These are phyloP conservation scores for Bipolaris zeicola DNA, from an alignment of 2,329 filamentous ascomycete genomes.

Conservation along the genomic window DNA sequence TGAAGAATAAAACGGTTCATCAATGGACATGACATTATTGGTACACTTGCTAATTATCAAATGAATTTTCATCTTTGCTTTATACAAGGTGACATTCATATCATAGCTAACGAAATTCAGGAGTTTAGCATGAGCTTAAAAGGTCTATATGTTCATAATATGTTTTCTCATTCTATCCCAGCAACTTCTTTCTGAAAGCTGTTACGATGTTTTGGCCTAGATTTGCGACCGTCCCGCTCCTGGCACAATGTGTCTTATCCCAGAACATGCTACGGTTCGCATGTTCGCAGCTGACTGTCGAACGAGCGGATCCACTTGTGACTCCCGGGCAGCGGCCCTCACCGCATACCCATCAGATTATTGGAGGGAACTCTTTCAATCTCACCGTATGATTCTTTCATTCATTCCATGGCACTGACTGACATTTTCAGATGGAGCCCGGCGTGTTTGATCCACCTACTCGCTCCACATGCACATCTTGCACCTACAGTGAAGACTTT, in stretches of 20 bases:
- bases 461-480: conserved; percentile 39
- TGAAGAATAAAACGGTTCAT: not conserved
- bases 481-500: conserved; percentile 40
- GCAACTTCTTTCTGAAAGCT: not conserved
- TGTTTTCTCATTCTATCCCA: not conserved
- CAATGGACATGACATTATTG: not conserved
- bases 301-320: conserved; percentile 59
- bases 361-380: conserved; percentile 43
- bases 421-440: conserved; percentile 33
- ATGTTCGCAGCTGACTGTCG: conserved; percentile 49
- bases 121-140: not conserved
- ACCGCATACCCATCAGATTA: conserved; percentile 41
- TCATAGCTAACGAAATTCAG: no score
- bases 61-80: not conserved
- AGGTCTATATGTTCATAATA: not conserved
- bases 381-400: conserved; percentile 26
- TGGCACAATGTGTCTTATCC: conserved; percentile 32
- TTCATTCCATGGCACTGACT: conserved; percentile 4
- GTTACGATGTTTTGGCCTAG: conserved; percentile 33
- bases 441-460: conserved; percentile 29
- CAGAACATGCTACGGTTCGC: conserved; percentile 45
- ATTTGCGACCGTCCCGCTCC: conserved; percentile 26
- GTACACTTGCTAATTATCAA: not conserved
- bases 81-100: not conserved
- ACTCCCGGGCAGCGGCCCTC: conserved; percentile 33